These are phyloP conservation scores for Starmerella vaccinii DNA, from an alignment of 805 yeast species.

Conservation along the genomic window DNA sequence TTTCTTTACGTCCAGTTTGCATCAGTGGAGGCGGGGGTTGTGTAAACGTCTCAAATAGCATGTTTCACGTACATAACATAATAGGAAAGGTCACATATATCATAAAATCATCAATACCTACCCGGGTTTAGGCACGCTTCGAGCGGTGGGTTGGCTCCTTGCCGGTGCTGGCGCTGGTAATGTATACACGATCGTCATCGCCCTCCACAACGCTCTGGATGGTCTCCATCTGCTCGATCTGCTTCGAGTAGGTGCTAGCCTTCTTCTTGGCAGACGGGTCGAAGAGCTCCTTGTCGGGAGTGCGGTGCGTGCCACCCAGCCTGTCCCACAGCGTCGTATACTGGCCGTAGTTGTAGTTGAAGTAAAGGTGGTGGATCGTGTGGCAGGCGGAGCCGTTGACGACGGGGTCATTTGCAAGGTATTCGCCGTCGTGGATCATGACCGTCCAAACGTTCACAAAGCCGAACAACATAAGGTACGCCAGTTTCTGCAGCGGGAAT, in stretches of 20 bases:
- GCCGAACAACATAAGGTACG: conserved; percentile 71
- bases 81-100: background rate
- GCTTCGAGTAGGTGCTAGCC: conserved; percentile 55
- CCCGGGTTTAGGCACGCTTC: background rate
- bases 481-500: conserved; percentile 83
- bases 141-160: conserved; percentile 2
- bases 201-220: conserved; percentile 78
- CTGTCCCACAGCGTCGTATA: conserved; percentile 98
- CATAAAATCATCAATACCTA: background rate
- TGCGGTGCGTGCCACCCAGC: conserved; percentile 83
- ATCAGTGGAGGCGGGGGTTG: no score
- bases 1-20: no score
- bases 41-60: no score
- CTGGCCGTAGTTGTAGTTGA: conserved; percentile 97
- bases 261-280: conserved; percentile 51
- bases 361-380: conserved; percentile 91
- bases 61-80: no score
- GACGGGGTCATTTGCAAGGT: conserved; percentile 82
- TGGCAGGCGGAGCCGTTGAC: conserved; percentile 98
- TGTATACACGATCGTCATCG: conserved; percentile 63
- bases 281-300: conserved; percentile 80
- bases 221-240: conserved; percentile 61
- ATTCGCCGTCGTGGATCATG: conserved; percentile 97
- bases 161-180: conserved; percentile 19
- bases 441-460: conserved; percentile 97